Evolutionary conservation across 2,329 filamentous ascomycete genomes (phyloP).

Genomic region (Ampelomyces quisqualis): DNA sequence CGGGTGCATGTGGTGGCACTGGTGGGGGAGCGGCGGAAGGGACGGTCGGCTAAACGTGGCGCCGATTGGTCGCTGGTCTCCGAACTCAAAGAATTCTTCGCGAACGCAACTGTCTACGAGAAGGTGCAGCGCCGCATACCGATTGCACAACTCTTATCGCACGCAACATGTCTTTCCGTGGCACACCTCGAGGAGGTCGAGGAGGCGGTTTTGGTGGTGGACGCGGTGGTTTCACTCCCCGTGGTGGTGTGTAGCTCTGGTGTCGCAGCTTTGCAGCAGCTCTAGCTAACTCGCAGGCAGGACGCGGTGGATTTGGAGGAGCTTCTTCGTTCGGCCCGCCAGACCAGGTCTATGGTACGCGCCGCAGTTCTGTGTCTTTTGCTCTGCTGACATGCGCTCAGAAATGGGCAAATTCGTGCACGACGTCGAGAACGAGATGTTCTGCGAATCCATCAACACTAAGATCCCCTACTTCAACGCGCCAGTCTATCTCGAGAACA

Average conservation of each 20-base stretch:
- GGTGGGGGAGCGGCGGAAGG: constrained; percentile 25
- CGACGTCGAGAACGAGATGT: constrained; percentile 94
- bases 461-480: constrained; percentile 99
- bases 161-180: constrained; percentile 63
- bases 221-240: constrained; percentile 54
- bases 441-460: constrained; percentile 90
- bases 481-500: constrained; percentile 98
- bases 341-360: constrained; percentile 46
- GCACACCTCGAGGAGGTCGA: constrained; percentile 42
- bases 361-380: not conserved
- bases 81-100: constrained; percentile 30
- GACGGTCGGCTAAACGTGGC: constrained; percentile 23
- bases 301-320: constrained; percentile 41
- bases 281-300: constrained; percentile 37
- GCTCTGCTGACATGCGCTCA: constrained; percentile 41
- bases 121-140: constrained; percentile 23
- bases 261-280: constrained; percentile 19
- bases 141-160: constrained; percentile 27
- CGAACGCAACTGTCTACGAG: constrained; percentile 24
- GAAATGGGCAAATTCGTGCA: constrained; percentile 96
- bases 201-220: constrained; percentile 53
- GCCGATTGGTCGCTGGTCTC: constrained; percentile 29
- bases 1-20: constrained; percentile 24
- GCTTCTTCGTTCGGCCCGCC: constrained; percentile 48
- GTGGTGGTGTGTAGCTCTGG: constrained; percentile 48